phyloP scores from a whole-genome alignment of 768 basidiomycete genomes.

The Termitomyces titanicus region DNA sequence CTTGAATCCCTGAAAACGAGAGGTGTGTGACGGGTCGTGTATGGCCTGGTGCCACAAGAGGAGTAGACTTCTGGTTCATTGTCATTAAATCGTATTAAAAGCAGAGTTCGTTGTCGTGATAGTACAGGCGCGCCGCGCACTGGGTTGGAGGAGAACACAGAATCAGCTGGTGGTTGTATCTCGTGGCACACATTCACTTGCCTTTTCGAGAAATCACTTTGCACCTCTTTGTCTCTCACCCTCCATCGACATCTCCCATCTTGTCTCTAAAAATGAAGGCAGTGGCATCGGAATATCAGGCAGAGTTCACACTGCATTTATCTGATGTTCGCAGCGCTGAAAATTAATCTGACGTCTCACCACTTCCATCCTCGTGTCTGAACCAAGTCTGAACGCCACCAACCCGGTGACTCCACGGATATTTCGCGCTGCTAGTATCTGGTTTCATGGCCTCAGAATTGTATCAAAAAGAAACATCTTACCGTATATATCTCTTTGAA shows the following conservation, averaged over 20 bases:
- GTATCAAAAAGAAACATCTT: too few relatives aligned
- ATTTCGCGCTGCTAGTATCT: too few relatives aligned
- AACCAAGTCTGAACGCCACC: too few relatives aligned
- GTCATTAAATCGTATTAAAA: slow-evolving; percentile 46
- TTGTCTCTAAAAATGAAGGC: not conserved
- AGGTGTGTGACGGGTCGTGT: slow-evolving; percentile 90
- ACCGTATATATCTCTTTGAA: too few relatives aligned
- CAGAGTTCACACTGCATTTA: not conserved
- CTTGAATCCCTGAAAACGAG: slow-evolving; percentile 83
- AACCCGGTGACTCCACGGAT: too few relatives aligned
- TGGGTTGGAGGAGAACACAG: slow-evolving; percentile 15
- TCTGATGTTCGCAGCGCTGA: not conserved
- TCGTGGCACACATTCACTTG: slow-evolving; percentile 14
- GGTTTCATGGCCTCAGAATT: too few relatives aligned
- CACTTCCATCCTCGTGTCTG: too few relatives aligned
- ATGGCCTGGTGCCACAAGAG: slow-evolving; percentile 83
- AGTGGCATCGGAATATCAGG: not conserved
- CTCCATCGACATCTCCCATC: too few relatives aligned
- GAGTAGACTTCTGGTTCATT: slow-evolving; percentile 60
- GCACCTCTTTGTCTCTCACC: slow-evolving; percentile 8
- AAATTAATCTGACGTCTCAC: not conserved
- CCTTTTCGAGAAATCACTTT: slow-evolving; percentile 14
- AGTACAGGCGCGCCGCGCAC: slow-evolving; percentile 59
- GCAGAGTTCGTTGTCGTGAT: slow-evolving; percentile 32
- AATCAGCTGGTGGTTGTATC: slow-evolving; percentile 12